These are phyloP conservation scores for Penicillium odoratum DNA, from an alignment of 495 filamentous ascomycete species.

Conservation along the genomic window DNA sequence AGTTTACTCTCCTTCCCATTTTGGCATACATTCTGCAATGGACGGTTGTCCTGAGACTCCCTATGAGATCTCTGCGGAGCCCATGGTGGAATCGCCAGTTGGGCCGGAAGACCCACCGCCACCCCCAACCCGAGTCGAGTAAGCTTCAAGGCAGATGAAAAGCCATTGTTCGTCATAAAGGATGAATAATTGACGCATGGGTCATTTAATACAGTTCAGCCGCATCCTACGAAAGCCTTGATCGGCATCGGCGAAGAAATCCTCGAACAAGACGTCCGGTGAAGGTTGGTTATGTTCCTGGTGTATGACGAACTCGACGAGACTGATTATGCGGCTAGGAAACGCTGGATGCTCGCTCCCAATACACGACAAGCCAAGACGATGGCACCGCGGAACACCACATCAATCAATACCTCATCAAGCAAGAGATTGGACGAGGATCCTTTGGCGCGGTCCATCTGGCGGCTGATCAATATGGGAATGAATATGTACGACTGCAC, in stretches of 20 bases:
- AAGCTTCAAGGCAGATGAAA: conserved; percentile 7
- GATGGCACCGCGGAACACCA: conserved; percentile 75
- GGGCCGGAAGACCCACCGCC: conserved; percentile 9
- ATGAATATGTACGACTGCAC: conserved; percentile 79
- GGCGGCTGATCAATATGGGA: conserved; percentile 85
- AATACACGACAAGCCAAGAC: conserved; percentile 82
- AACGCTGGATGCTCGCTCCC: conserved; percentile 85
- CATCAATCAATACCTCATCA: conserved; percentile 94
- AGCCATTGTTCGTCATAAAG: not conserved
- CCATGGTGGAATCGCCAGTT: conserved; percentile 6
- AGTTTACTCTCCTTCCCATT: not conserved
- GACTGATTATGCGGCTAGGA: conserved; percentile 57
- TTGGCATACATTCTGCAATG: conserved; percentile 15
- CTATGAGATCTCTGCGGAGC: conserved; percentile 20
- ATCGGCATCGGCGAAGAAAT: conserved; percentile 73
- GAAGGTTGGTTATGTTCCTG: conserved; percentile 51
- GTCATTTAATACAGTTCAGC: conserved; percentile 35
- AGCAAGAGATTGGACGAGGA: conserved; percentile 92
- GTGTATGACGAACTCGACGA: conserved; percentile 14
- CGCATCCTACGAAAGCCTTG: conserved; percentile 62
- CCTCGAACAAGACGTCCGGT: conserved; percentile 69
- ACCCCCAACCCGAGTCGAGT: conserved; percentile 20
- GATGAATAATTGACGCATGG: not conserved
- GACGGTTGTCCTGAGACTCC: conserved; percentile 15
- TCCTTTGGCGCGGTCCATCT: conserved; percentile 95